phyloP scores from a whole-genome alignment of 441 rosid species.

The Biscutella laevigata region DNA sequence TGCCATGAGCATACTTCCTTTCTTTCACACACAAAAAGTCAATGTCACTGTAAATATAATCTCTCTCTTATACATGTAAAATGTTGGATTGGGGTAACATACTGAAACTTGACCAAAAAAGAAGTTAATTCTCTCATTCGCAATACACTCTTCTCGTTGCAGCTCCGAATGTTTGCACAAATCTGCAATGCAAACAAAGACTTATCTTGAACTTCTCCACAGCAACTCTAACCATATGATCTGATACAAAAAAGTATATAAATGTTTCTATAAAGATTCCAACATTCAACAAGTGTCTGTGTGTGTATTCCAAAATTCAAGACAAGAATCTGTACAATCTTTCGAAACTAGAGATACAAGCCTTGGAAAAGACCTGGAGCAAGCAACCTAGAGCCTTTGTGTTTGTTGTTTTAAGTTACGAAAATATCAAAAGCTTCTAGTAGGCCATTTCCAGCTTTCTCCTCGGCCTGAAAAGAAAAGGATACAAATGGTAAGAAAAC shows the following conservation, averaged over 20 bases:
- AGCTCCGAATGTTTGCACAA: not conserved
- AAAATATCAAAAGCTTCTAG: not conserved
- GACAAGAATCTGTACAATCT: constrained; percentile 32
- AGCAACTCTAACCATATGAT: not conserved
- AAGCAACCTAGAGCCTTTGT: constrained; percentile 16
- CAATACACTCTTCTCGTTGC: constrained; percentile 8
- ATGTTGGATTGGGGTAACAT: constrained; percentile 11
- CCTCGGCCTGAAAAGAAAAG: constrained; percentile 73
- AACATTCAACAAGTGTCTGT: constrained; percentile 6
- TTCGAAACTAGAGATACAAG: constrained; percentile 17
- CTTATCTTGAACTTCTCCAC: not conserved
- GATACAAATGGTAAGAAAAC: constrained; percentile 7
- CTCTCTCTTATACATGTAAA: constrained; percentile 22
- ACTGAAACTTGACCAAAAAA: not conserved
- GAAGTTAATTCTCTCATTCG: not conserved
- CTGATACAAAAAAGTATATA: not conserved
- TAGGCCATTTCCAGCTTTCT: constrained; percentile 67
- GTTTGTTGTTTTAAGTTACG: constrained; percentile 12
- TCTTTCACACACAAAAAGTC: constrained; percentile 3
- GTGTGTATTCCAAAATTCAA: constrained; percentile 18
- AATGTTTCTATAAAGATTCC: not conserved
- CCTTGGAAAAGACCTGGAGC: constrained; percentile 37
- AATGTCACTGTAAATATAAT: constrained; percentile 12
- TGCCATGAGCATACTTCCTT: constrained; percentile 18
- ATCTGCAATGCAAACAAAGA: constrained; percentile 2